Percentiles rank a stretch among this genome's conserved stretches.
Evolutionary conservation across 192 early-diverging fungal genomes (phyloP).

Genomic region (Umbelopsis vinacea): DNA sequence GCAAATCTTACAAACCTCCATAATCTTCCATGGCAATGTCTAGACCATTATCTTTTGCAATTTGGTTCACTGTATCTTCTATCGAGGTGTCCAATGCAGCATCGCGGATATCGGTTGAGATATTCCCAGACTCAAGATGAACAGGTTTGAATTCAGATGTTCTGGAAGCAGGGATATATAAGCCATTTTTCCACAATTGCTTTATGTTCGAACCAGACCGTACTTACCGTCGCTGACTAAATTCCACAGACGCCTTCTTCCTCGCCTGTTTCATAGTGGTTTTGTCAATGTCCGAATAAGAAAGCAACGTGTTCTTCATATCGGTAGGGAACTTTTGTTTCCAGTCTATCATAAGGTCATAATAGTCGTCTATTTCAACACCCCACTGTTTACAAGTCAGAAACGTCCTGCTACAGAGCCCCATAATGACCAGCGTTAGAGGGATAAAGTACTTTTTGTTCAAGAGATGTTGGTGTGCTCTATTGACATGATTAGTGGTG

Average conservation of each 20-base stretch:
- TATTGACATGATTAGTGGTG: neutral
- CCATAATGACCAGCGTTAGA: slow-evolving; percentile 14
- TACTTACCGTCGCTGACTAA: neutral
- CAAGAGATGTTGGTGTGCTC: slow-evolving; percentile 13
- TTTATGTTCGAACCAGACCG: neutral
- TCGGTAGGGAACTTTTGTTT: neutral
- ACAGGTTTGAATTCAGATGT: slow-evolving; percentile 4
- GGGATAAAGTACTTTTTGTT: slow-evolving; percentile 10
- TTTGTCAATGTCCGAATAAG: neutral
- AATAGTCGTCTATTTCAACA: slow-evolving; percentile 7
- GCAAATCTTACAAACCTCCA: neutral
- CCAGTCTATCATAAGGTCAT: neutral
- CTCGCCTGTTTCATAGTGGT: neutral
- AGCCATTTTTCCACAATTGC: neutral
- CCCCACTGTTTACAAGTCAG: slow-evolving; percentile 1
- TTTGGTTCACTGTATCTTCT: neutral
- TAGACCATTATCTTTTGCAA: neutral
- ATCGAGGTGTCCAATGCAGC: neutral
- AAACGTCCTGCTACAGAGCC: neutral
- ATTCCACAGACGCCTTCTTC: neutral
- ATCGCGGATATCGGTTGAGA: neutral
- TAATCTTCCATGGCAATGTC: neutral
- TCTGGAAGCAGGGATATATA: neutral
- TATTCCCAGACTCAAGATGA: neutral
- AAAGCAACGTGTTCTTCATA: neutral